These are phyloP conservation scores for Colletotrichum australisinense DNA, from an alignment of 2,329 filamentous ascomycete genomes.

Conservation along the genomic window DNA sequence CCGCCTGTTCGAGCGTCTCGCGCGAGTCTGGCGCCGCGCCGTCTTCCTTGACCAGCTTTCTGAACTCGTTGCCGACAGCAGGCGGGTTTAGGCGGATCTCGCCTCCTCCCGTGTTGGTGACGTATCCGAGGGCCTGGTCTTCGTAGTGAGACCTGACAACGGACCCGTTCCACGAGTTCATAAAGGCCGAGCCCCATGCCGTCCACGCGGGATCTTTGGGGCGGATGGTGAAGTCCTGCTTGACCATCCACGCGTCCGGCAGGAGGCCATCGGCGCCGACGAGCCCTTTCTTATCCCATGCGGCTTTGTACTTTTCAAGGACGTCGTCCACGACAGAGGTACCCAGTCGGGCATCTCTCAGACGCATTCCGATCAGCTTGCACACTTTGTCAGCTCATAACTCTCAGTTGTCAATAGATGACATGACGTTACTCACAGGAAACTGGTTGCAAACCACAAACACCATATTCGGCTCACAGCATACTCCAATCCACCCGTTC, in stretches of 20 bases:
- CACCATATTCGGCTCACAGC: slow-evolving; percentile 54
- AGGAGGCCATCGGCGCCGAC: neutral
- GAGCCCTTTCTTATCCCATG: neutral
- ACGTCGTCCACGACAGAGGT: neutral
- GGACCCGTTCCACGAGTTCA: slow-evolving; percentile 7
- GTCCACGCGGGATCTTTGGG: neutral
- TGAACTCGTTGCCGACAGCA: slow-evolving; percentile 40
- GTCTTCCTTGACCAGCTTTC: slow-evolving; percentile 30
- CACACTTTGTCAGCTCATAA: neutral
- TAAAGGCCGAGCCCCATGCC: neutral
- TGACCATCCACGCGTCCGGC: neutral
- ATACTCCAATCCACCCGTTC: slow-evolving; percentile 52
- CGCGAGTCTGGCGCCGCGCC: slow-evolving; percentile 32
- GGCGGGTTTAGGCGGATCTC: slow-evolving; percentile 39
- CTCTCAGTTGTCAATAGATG: slow-evolving; percentile 38
- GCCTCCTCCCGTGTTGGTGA: slow-evolving; percentile 41
- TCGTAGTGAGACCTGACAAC: slow-evolving; percentile 34
- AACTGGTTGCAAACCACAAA: slow-evolving; percentile 57
- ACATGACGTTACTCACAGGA: slow-evolving; percentile 45
- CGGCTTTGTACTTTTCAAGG: neutral
- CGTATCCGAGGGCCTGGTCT: slow-evolving; percentile 40
- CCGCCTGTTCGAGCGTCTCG: neutral
- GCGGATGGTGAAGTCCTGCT: neutral
- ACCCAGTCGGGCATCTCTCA: slow-evolving; percentile 32
- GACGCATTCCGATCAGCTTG: slow-evolving; percentile 5